phyloP scores from a whole-genome alignment of 805 yeast genomes.

The Ogataea methanolica region DNA sequence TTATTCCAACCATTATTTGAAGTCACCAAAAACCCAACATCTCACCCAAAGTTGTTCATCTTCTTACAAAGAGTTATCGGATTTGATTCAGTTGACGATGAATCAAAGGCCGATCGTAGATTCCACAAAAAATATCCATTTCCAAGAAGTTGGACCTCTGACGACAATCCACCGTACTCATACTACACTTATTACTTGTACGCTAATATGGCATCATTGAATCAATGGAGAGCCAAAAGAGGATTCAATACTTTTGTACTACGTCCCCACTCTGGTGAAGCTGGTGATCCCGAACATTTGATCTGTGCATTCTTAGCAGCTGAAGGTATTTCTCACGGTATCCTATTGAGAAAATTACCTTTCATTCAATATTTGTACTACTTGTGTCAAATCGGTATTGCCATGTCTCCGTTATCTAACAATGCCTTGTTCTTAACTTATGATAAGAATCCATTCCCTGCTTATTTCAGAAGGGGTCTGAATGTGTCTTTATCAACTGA shows the following conservation, averaged over 20 bases:
- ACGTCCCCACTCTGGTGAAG: slow-evolving; percentile 98
- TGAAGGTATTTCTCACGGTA: slow-evolving; percentile 94
- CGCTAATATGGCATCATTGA: slow-evolving; percentile 81
- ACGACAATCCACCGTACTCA: slow-evolving; percentile 93
- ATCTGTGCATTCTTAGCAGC: slow-evolving; percentile 85
- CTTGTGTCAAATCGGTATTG: slow-evolving; percentile 92
- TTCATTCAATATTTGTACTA: slow-evolving; percentile 91
- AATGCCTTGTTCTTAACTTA: slow-evolving; percentile 93
- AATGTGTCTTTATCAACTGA: slow-evolving; percentile 94
- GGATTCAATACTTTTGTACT: slow-evolving; percentile 87
- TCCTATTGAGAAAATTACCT: slow-evolving; percentile 86
- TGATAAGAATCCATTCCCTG: slow-evolving; percentile 93
- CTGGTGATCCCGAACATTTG: slow-evolving; percentile 99
- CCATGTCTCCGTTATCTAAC: slow-evolving; percentile 97
- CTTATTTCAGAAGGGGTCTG: slow-evolving; percentile 87
- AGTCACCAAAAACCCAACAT: slow-evolving; percentile 76
- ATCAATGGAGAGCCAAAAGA: slow-evolving; percentile 71
- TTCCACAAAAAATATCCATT: slow-evolving; percentile 78
- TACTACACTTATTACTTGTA: slow-evolving; percentile 87
- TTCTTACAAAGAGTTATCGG: slow-evolving; percentile 94
- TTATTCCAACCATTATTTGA: slow-evolving; percentile 86
- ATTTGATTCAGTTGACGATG: slow-evolving; percentile 98
- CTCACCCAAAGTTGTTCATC: slow-evolving; percentile 86
- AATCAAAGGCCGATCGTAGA: slow-evolving; percentile 83
- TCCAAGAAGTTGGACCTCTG: slow-evolving; percentile 77